A percentile compares a stretch with the other conserved stretches of the same genome.
These are phyloP conservation scores for Penicillium odoratum DNA, from an alignment of 495 filamentous ascomycete genomes.

Conservation along the genomic window DNA sequence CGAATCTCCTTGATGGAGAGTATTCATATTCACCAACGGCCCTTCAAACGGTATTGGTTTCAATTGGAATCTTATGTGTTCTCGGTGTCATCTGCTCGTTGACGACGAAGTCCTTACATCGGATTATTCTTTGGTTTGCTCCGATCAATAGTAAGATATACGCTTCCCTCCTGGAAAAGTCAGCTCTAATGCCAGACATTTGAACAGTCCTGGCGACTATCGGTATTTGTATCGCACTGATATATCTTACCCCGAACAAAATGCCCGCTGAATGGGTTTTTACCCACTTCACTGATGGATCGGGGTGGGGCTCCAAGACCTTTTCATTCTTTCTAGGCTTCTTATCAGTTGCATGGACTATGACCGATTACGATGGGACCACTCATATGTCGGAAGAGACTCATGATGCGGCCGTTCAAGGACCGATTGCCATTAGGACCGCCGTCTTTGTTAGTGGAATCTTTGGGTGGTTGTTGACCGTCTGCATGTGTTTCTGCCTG, in stretches of 20 bases:
- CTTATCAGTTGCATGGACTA: slow-evolving; percentile 71
- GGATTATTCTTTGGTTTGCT: slow-evolving; percentile 68
- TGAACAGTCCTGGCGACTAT: slow-evolving; percentile 53
- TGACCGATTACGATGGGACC: slow-evolving; percentile 76
- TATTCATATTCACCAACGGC: slow-evolving; percentile 55
- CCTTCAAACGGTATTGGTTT: slow-evolving; percentile 61
- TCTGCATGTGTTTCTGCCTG: slow-evolving; percentile 69
- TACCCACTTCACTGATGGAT: slow-evolving; percentile 63
- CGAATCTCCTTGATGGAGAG: slow-evolving; percentile 42
- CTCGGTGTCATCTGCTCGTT: slow-evolving; percentile 66
- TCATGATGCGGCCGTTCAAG: slow-evolving; percentile 65
- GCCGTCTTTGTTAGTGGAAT: slow-evolving; percentile 66
- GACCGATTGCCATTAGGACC: slow-evolving; percentile 62
- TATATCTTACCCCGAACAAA: slow-evolving; percentile 63
- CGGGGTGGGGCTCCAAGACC: slow-evolving; percentile 62
- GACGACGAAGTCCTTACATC: slow-evolving; percentile 62
- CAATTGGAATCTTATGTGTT: slow-evolving; percentile 56
- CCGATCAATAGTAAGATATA: slow-evolving; percentile 62
- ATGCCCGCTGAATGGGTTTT: slow-evolving; percentile 67
- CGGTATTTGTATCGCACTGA: slow-evolving; percentile 60
- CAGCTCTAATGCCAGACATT: background rate
- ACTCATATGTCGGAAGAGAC: slow-evolving; percentile 78
- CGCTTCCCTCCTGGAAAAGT: background rate
- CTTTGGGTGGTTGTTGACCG: slow-evolving; percentile 64
- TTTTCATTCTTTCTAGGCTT: slow-evolving; percentile 70